Evolutionary conservation across 202 grass and related monocot species (phyloP), one percentile per base, ranked within the genome.

Genomic region (Musa balbisiana): DNA sequence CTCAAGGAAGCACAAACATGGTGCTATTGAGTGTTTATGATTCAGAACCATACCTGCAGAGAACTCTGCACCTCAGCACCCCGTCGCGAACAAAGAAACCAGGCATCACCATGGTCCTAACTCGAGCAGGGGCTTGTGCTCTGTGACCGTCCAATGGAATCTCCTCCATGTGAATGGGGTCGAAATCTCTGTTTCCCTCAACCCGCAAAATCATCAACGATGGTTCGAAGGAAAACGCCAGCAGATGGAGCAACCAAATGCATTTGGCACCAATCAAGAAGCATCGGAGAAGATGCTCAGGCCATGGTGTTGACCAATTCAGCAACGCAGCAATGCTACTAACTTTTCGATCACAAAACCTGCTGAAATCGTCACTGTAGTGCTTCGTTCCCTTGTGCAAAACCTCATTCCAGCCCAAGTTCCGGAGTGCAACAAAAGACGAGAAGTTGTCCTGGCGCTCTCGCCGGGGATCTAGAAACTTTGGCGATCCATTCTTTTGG

Each of bases 211-310:
- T n/a, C 29, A 15, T 49, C 33, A 69, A n/a, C 13, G 67, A 13
- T 17, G 67, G 67, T 4, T 29, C 49, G 67, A 69, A 69, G 11
- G 67, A 69, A 49, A 69, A 69, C 10, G 67, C 67, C 67, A 69
- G 43, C 67, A 69, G 67, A 69, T 69, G 67, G 19, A 69, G 67
- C 33, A 69, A n/a, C 67, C 67, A 69, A 51, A 69, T 69, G 67
- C 67, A 69, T 29, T 69, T 69, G 33, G 67, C 67, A 49, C 43
- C 3, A 10, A 69, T 49, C 19, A 69, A 69, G 67, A 69, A 69
- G 16, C 33, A 69, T 29, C 17, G 67, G 27, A 69, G 67, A 19
- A 69, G 67, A 27, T 20, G 67, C 51, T 69, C 67, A 51, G 67
- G 67, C 67, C 67, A 69, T 51, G 67, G 67, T 17, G 29, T 69